A percentile compares a stretch with the other conserved stretches of the same genome.
Evolutionary conservation across 2,329 filamentous ascomycete species (phyloP).

Genomic region (Talaromyces pinophilus): DNA sequence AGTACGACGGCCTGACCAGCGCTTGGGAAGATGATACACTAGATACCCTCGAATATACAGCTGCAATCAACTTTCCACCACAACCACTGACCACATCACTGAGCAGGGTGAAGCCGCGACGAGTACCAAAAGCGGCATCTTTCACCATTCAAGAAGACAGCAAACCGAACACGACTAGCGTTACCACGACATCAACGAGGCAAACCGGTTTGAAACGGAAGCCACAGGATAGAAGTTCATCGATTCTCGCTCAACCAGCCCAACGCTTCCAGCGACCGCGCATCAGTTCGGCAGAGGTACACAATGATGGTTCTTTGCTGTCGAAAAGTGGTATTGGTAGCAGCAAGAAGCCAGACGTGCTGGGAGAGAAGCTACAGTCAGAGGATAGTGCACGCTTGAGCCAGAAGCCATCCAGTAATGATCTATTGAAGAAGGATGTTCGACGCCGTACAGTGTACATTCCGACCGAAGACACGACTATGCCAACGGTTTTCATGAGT

Average conservation of each 20-base stretch:
- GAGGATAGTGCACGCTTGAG: slow-evolving; percentile 20
- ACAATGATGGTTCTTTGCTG: slow-evolving; percentile 5
- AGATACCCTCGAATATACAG: slow-evolving; percentile 37
- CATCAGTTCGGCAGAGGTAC: slow-evolving; percentile 31
- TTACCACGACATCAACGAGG: slow-evolving; percentile 16
- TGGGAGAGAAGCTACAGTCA: background rate
- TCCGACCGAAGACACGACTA: slow-evolving; percentile 44
- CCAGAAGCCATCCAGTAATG: slow-evolving; percentile 26
- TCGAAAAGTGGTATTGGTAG: slow-evolving; percentile 15
- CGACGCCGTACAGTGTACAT: slow-evolving; percentile 46
- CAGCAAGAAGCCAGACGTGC: slow-evolving; percentile 12
- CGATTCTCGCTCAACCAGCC: slow-evolving; percentile 43
- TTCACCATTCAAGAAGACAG: slow-evolving; percentile 46
- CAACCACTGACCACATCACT: slow-evolving; percentile 38
- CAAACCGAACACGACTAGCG: slow-evolving; percentile 22
- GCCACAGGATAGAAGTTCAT: slow-evolving; percentile 31
- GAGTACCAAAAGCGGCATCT: slow-evolving; percentile 30
- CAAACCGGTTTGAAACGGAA: slow-evolving; percentile 27
- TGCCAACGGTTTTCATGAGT: slow-evolving; percentile 47
- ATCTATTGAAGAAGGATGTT: slow-evolving; percentile 35
- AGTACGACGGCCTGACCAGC: slow-evolving; percentile 28
- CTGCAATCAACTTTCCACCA: slow-evolving; percentile 45
- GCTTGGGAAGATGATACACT: slow-evolving; percentile 31
- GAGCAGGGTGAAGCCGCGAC: slow-evolving; percentile 33
- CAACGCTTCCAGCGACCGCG: slow-evolving; percentile 41